phyloP scores from a whole-genome alignment of 805 yeast species.

The Metschnikowia picachoensis region DNA sequence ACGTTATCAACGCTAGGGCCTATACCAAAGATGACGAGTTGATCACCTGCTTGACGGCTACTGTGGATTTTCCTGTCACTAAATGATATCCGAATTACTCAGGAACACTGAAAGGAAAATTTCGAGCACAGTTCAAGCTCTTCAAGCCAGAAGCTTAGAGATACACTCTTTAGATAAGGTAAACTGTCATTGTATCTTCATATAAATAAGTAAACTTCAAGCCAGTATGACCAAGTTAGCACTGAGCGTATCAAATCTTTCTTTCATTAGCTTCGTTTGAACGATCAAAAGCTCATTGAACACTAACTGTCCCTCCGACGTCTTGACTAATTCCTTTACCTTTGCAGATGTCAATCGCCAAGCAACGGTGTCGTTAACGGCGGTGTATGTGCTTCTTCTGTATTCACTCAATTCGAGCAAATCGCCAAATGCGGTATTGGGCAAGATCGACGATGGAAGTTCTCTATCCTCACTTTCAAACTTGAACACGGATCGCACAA shows the following conservation, averaged over 20 bases:
- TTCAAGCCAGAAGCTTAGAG: neutral
- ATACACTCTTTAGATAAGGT: neutral
- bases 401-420: slow-evolving; percentile 30
- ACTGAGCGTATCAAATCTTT: slow-evolving; percentile 68
- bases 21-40: slow-evolving; percentile 78
- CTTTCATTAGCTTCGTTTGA: slow-evolving; percentile 59
- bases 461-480: slow-evolving; percentile 38
- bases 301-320: slow-evolving; percentile 44
- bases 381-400: slow-evolving; percentile 45
- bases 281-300: slow-evolving; percentile 63
- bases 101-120: no score
- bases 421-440: slow-evolving; percentile 76
- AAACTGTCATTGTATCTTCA: neutral
- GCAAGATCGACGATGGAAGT: slow-evolving; percentile 48
- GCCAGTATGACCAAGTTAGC: slow-evolving; percentile 71
- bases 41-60: slow-evolving; percentile 79
- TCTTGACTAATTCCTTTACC: slow-evolving; percentile 43
- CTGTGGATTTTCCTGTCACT: slow-evolving; percentile 51
- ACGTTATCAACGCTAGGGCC: slow-evolving; percentile 84
- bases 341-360: slow-evolving; percentile 60
- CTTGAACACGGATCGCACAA: slow-evolving; percentile 34
- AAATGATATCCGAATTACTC: neutral
- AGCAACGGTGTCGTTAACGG: slow-evolving; percentile 59
- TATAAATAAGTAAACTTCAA: slow-evolving; percentile 15
- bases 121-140: neutral